These are phyloP conservation scores for Butyriboletus loyo DNA, from an alignment of 768 basidiomycete genomes.

Conservation along the genomic window DNA sequence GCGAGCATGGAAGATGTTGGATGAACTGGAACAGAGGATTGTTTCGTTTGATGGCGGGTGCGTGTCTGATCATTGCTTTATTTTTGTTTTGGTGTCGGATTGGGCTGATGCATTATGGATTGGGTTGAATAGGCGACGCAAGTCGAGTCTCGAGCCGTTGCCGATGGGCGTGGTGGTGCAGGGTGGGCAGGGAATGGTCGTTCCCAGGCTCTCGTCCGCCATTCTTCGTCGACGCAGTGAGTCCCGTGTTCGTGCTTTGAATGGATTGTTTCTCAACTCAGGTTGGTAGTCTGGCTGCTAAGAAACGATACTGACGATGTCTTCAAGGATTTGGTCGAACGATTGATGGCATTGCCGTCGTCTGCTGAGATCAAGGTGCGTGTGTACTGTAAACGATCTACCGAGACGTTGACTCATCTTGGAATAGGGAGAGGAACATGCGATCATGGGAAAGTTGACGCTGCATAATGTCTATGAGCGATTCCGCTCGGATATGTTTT, in stretches of 20 bases:
- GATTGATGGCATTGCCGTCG: conserved; percentile 53
- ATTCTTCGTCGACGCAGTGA: conserved; percentile 68
- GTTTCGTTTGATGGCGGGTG: conserved; percentile 53
- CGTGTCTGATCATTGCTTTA: conserved; percentile 10
- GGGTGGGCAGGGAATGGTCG: conserved; percentile 45
- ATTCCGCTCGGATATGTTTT: conserved; percentile 83
- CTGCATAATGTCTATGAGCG: conserved; percentile 73
- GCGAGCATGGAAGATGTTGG: conserved; percentile 55
- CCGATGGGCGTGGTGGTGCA: conserved; percentile 19
- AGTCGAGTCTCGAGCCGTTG: conserved; percentile 39
- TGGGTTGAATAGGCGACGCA: conserved; percentile 36
- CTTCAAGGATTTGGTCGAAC: conserved; percentile 54
- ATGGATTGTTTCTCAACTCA: conserved; percentile 1
- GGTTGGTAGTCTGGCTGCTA: conserved; percentile 57
- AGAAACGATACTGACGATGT: conserved; percentile 54
- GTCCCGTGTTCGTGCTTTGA: conserved; percentile 24
- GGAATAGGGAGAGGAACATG: conserved; percentile 67
- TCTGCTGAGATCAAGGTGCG: conserved; percentile 58
- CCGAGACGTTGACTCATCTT: neutral
- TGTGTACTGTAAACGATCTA: neutral
- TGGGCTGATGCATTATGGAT: neutral
- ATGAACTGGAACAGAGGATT: conserved; percentile 58
- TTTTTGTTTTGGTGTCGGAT: too few relatives aligned
- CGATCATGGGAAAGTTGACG: conserved; percentile 73
- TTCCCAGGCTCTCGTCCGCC: conserved; percentile 57